Evolutionary conservation across 176 grass and related monocot species (phyloP), one percentile per base, ranked within the genome.

Genomic region (Musa beccarii): DNA sequence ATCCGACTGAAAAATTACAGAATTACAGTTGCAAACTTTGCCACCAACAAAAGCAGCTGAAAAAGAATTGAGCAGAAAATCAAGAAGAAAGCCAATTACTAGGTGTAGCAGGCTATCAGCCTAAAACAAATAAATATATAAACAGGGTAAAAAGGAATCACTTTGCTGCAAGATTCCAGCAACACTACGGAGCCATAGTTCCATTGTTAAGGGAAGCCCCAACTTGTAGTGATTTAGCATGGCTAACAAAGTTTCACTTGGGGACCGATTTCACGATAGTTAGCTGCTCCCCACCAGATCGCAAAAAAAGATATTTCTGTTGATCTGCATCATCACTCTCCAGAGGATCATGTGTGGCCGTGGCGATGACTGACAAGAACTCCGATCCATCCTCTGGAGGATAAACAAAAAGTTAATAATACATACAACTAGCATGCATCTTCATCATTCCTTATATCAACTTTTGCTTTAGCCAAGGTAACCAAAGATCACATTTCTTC

Each of bases 321-420:
- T 92, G 85, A 53, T 87, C 92, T 29, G 82, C 25, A 66, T 92
- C 86, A 24, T 89, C 90, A 55, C 88, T 86, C 7, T 96, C 89
- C 2, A 75, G 79, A 26, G 76, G 75, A 11, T 87, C 88, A 25
- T 84, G 84, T 21, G 79, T 84, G 24, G 81, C 81, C 51, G 90
- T 78, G 14, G 78, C 79, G 43, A 83, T 79, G 52, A 79, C 69
- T 68, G 85, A 87, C 55, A 83, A 83, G 34, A 80, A 83, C 71
- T 83, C 85, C 9, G 95, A 92, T 51, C 81, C 83, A 91, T 99
- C 85, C 79, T 87, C 86, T 89, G 79, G 28, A 79, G 49, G 20
- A 73, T 28, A 72, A 74, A 66, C 34, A 19, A 25, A 79, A 71
- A 11, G 15, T 19, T 15, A 75, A 75, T 17, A 69, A 19, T 19